phyloP scores from a whole-genome alignment of 2,329 filamentous ascomycete species.

The Aspergillus hortae region DNA sequence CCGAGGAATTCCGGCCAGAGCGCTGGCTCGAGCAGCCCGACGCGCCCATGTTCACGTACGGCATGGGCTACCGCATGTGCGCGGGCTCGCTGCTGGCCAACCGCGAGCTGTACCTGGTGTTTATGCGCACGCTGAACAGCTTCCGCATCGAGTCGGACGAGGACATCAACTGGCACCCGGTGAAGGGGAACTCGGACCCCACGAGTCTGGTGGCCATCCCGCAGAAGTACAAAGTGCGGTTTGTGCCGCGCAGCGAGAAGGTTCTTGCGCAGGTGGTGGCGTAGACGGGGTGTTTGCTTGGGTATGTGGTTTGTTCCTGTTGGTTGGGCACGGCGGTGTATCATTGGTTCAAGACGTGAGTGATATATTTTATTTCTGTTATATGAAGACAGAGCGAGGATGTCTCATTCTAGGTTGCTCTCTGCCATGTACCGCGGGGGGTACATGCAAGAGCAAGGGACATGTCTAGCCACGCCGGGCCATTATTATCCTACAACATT shows the following conservation, averaged over 20 bases:
- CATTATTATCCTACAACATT: too few species aligned
- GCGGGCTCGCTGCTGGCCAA: slow-evolving; percentile 62
- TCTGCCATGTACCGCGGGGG: too few species aligned
- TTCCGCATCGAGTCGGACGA: slow-evolving; percentile 57
- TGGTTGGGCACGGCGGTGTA: too few species aligned
- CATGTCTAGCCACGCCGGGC: too few species aligned
- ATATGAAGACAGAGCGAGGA: too few species aligned
- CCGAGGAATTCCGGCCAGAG: slow-evolving; percentile 58
- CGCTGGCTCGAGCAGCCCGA: slow-evolving; percentile 63
- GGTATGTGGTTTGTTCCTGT: too few species aligned
- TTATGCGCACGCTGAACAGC: slow-evolving; percentile 59
- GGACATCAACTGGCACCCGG: slow-evolving; percentile 56
- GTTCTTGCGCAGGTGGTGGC: slow-evolving; percentile 43
- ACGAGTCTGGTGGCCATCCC: slow-evolving; percentile 62
- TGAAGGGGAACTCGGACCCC: slow-evolving; percentile 58
- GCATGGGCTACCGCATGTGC: slow-evolving; percentile 66
- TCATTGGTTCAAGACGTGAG: too few species aligned
- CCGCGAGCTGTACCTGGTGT: slow-evolving; percentile 62
- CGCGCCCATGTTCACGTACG: slow-evolving; percentile 63
- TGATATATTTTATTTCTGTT: too few species aligned
- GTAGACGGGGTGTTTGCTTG: neutral
- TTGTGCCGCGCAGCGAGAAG: slow-evolving; percentile 53
- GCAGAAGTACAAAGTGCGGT: slow-evolving; percentile 54
- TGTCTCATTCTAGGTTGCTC: too few species aligned
- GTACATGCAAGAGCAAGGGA: too few species aligned